Conservation (phyloP, 2,329 filamentous ascomycete species). For the Shiraia bambusicola region DNA sequence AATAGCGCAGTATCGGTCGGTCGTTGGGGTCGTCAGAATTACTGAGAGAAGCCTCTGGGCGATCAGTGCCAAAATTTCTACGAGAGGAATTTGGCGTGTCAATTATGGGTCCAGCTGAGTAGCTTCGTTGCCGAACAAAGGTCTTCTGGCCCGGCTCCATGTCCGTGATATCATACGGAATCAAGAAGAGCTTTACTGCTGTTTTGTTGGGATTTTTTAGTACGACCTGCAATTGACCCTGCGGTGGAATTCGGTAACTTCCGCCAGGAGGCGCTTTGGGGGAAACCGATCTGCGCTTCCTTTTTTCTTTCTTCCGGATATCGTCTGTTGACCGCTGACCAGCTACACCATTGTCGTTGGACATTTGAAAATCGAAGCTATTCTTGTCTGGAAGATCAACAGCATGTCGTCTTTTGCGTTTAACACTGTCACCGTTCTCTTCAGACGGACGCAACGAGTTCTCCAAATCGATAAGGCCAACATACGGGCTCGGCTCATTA, state of each 20-base stretch:
- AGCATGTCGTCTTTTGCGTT: conserved; percentile 44
- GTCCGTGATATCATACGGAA: conserved; percentile 87
- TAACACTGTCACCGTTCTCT: conserved; percentile 44
- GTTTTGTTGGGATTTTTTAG: conserved; percentile 99
- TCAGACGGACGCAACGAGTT: conserved; percentile 65
- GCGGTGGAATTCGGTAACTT: conserved; percentile 89
- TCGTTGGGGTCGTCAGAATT: conserved; percentile 55
- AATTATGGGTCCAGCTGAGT: conserved; percentile 82
- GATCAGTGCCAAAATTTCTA: conserved; percentile 54
- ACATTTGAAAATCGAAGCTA: conserved; percentile 26
- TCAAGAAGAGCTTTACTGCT: conserved; percentile 90
- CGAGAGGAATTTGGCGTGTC: conserved; percentile 61
- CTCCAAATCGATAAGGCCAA: conserved; percentile 88
- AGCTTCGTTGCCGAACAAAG: conserved; percentile 91
- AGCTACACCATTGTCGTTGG: conserved; percentile 18
- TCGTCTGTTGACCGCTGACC: conserved; percentile 28
- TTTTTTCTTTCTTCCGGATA: conserved; percentile 55
- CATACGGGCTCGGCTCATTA: conserved; percentile 93
- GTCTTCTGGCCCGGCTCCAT: conserved; percentile 96
- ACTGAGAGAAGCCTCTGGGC: conserved; percentile 55
- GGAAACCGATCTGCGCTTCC: conserved; percentile 57
- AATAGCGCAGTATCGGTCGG: conserved; percentile 79
- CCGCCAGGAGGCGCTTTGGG: conserved; percentile 77
- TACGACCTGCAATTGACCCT: conserved; percentile 92
- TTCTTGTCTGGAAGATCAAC: conserved; percentile 25